Conservation (phyloP, 2,329 filamentous ascomycete species). For the Aspergillus sp. region DNA sequence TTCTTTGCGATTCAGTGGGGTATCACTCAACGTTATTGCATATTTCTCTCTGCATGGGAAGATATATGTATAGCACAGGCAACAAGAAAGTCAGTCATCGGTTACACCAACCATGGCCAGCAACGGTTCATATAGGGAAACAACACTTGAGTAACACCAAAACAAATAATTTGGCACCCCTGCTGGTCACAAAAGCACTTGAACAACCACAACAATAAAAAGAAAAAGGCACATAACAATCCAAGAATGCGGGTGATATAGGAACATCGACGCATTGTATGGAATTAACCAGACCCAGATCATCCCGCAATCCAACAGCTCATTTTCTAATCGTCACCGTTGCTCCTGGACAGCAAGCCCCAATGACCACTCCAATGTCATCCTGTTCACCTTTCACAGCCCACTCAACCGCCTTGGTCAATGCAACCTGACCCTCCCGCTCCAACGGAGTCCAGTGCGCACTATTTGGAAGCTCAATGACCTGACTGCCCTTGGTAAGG, state of each 20-base stretch:
- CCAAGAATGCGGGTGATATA: background rate
- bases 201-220: too few species aligned
- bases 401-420: constrained; percentile 45
- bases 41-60: background rate
- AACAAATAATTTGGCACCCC: background rate
- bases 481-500: constrained; percentile 50
- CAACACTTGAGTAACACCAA: background rate
- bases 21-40: background rate
- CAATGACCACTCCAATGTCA: constrained; percentile 32
- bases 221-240: background rate
- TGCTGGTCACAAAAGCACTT: background rate
- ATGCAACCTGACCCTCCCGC: constrained; percentile 40
- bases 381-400: constrained; percentile 37
- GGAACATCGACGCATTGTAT: background rate
- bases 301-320: background rate
- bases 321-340: constrained; percentile 34
- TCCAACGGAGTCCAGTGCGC: constrained; percentile 58
- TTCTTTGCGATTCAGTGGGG: background rate
- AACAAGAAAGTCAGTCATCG: background rate
- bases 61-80: background rate
- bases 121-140: background rate
- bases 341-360: constrained; percentile 34
- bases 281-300: background rate
- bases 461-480: constrained; percentile 49
- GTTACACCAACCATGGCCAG: background rate